Base-by-base conservation (phyloP, 441 rosid genomes). In the Gossypium trilobum region DNA sequence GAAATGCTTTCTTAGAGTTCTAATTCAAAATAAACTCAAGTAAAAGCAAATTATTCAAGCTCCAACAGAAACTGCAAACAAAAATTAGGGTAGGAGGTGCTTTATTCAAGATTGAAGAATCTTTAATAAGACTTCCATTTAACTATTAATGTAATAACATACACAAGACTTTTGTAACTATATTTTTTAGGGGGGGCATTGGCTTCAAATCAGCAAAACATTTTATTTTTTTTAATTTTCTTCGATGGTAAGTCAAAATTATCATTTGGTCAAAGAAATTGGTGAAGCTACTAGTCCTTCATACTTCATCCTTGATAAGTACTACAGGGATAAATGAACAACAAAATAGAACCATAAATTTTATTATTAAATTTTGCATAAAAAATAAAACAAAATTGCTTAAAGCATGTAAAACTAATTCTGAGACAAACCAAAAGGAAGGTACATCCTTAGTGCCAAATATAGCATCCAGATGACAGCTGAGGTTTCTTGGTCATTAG, bases 81-180 rank as follows among this genome's bases (percentile, higher is more conserved):
- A 62, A 42, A 19, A 17, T 62, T 36, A 62, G 27, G 25, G 27
- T 3, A 17, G 68, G 25, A 19, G n/a, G 14, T 36, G 27, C 27
- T 17, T 17, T 62, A 62, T 64, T 63, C 50, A 61, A 33, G 67
- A 61, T 61, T 61, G 36, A 14, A 61, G 48, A 33, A 61, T 31
- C 64, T 33, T 31, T 16, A 61, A 33, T 22, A 61, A 14, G n/a
- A 8, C n/a, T 61, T 61, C 10, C 23, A 13, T 59, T 59, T n/a
- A 27, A 59, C 42, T n/a, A 59, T 59, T 61, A 33, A 61, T 61
- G 48, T 61, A 33, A 33, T 33, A 61, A 16, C 25, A 33, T 31
- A 17, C n/a, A 61, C n/a, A 61, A 61, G 66, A 8, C 66, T 61
- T 61, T 6, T 59, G 31, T 6, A 59, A 27, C 39, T 5, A 5